Conservation (phyloP, 495 filamentous ascomycete genomes). For the Lophiotrema nucula region DNA sequence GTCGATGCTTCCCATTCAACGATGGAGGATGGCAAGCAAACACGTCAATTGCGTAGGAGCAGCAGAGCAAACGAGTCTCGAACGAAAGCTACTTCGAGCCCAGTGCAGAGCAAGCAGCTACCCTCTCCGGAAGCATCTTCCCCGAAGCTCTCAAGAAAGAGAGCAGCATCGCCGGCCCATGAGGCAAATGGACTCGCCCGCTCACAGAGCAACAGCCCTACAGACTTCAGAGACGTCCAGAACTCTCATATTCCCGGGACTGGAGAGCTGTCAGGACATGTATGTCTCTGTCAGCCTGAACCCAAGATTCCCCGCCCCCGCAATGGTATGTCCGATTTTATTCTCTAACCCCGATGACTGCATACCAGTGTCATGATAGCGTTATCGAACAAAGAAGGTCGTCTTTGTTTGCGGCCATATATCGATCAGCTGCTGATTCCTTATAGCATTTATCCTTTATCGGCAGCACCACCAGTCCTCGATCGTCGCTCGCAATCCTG, state of each 20-base stretch:
- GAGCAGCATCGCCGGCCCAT: conserved; percentile 28
- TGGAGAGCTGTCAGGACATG: conserved; percentile 43
- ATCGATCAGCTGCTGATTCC: conserved; percentile 23
- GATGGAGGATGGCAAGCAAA: conserved; percentile 7
- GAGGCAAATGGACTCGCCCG: conserved; percentile 24
- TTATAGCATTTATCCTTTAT: conserved; percentile 92
- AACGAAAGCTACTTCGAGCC: neutral
- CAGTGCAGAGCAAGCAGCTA: neutral
- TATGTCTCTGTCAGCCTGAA: conserved; percentile 91
- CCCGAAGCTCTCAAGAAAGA: conserved; percentile 31
- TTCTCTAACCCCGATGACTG: conserved; percentile 26
- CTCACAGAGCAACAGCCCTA: conserved; percentile 17
- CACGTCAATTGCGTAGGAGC: conserved; percentile 8
- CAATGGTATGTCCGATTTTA: conserved; percentile 71
- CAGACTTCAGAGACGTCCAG: conserved; percentile 31
- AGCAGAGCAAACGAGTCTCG: conserved; percentile 3
- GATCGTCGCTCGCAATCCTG: conserved; percentile 78
- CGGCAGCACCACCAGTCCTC: conserved; percentile 86
- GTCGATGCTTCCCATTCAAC: neutral
- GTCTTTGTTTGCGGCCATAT: conserved; percentile 32
- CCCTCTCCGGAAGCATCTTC: conserved; percentile 17
- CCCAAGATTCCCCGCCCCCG: conserved; percentile 91
- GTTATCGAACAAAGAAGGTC: conserved; percentile 22
- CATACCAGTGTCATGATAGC: neutral
- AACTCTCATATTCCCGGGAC: conserved; percentile 18